Evolutionary conservation across 2,329 filamentous ascomycete species (phyloP).

Genomic region (Colletotrichum sp.): DNA sequence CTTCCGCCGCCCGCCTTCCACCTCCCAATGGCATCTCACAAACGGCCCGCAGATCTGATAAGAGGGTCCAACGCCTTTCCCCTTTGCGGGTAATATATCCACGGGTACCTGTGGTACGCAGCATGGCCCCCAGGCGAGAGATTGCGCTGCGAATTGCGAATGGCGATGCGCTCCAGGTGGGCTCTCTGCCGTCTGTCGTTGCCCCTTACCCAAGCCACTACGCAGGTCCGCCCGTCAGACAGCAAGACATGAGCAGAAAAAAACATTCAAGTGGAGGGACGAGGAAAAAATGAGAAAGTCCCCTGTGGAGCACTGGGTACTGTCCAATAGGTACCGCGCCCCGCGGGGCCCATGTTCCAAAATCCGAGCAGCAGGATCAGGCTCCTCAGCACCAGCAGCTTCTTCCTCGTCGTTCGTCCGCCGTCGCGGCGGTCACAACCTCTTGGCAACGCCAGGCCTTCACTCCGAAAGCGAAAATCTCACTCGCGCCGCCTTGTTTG

Average conservation of each 20-base stretch:
- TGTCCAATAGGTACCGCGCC: background rate
- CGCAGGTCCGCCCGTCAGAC: background rate
- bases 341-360: background rate
- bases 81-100: background rate
- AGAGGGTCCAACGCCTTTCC: background rate
- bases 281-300: background rate
- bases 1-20: background rate
- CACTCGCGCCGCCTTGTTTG: background rate
- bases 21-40: background rate
- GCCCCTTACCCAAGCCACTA: background rate
- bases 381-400: background rate
- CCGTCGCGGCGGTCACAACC: background rate
- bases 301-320: background rate
- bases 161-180: background rate
- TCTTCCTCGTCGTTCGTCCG: constrained; percentile 1
- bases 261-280: background rate
- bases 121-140: background rate
- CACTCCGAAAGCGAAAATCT: background rate
- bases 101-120: background rate
- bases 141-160: background rate
- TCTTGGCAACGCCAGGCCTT: background rate
- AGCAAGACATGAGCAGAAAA: background rate
- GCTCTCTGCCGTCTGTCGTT: background rate
- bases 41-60: background rate
- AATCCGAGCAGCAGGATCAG: background rate